Conservation (phyloP, 2,329 filamentous ascomycete species). For the Exophiala sideris region DNA sequence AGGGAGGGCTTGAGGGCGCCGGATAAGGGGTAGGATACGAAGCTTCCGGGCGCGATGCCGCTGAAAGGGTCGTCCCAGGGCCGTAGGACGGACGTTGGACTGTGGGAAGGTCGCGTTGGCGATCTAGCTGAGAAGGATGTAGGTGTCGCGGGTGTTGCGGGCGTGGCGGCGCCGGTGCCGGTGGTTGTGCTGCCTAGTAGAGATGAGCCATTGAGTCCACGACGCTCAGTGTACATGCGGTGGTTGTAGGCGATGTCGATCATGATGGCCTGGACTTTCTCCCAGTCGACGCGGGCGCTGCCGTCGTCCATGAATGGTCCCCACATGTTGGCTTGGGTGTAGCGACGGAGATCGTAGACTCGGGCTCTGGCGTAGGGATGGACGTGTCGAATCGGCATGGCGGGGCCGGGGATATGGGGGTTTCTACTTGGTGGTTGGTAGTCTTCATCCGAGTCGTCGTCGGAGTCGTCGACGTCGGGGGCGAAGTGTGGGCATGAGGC, state of each 20-base stretch:
- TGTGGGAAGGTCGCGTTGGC: conserved; percentile 23
- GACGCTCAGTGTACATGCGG: conserved; percentile 37
- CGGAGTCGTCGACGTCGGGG: background rate
- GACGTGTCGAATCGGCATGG: conserved; percentile 26
- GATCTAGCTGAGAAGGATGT: conserved; percentile 23
- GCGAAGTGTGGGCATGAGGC: conserved; percentile 5
- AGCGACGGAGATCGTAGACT: conserved; percentile 71
- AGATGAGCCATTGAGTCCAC: background rate
- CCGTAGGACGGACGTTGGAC: conserved; percentile 22
- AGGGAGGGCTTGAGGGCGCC: conserved; percentile 28
- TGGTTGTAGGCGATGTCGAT: conserved; percentile 66
- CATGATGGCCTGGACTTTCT: conserved; percentile 73
- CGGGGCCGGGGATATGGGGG: background rate
- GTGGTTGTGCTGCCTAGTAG: background rate
- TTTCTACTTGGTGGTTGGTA: background rate
- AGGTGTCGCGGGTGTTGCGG: background rate
- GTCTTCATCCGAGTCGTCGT: background rate
- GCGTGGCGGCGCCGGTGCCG: background rate
- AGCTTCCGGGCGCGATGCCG: conserved; percentile 29
- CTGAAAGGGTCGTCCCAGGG: conserved; percentile 27
- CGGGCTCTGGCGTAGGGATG: conserved; percentile 64
- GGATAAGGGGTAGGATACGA: conserved; percentile 23
- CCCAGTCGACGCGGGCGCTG: conserved; percentile 66
- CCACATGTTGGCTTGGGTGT: conserved; percentile 61
- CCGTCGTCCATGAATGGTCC: conserved; percentile 68